Evolutionary conservation across 768 basidiomycete genomes (phyloP).

Genomic region (Lactarius psammicola): DNA sequence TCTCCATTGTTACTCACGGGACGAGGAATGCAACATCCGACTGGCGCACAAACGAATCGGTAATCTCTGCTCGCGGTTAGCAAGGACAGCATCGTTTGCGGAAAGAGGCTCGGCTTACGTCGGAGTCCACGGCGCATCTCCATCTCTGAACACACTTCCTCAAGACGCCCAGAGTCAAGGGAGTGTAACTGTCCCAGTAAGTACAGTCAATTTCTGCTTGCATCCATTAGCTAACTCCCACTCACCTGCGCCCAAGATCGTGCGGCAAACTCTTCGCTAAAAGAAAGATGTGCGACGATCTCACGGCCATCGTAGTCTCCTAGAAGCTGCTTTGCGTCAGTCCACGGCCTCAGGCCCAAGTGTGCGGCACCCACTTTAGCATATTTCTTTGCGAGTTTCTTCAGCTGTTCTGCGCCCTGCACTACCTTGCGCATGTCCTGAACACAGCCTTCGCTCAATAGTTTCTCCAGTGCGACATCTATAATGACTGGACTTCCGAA

Average conservation of each 20-base stretch:
- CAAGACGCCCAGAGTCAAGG: slow-evolving; percentile 6
- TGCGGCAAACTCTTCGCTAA: slow-evolving; percentile 20
- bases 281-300: slow-evolving; percentile 12
- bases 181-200: slow-evolving; percentile 11
- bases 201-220: not conserved
- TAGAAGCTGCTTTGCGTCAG: slow-evolving; percentile 7
- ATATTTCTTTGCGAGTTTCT: slow-evolving; percentile 18
- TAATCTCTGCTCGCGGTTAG: slow-evolving; percentile 7
- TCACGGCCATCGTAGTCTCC: not conserved
- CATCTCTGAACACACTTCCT: slow-evolving; percentile 1
- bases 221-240: not conserved
- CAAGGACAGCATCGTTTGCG: not conserved
- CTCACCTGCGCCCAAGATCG: slow-evolving; percentile 23
- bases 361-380: slow-evolving; percentile 5
- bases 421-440: slow-evolving; percentile 22
- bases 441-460: slow-evolving; percentile 8
- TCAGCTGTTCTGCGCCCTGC: not conserved
- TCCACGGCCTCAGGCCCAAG: not conserved
- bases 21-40: slow-evolving; percentile 16
- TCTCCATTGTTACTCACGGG: slow-evolving; percentile 17
- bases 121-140: slow-evolving; percentile 15
- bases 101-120: not conserved
- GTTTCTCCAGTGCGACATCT: slow-evolving; percentile 1
- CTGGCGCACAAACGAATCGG: slow-evolving; percentile 2
- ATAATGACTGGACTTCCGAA: slow-evolving; percentile 9